Conservation (phyloP, 257 asterid species). For the Rehmannia glutinosa region DNA sequence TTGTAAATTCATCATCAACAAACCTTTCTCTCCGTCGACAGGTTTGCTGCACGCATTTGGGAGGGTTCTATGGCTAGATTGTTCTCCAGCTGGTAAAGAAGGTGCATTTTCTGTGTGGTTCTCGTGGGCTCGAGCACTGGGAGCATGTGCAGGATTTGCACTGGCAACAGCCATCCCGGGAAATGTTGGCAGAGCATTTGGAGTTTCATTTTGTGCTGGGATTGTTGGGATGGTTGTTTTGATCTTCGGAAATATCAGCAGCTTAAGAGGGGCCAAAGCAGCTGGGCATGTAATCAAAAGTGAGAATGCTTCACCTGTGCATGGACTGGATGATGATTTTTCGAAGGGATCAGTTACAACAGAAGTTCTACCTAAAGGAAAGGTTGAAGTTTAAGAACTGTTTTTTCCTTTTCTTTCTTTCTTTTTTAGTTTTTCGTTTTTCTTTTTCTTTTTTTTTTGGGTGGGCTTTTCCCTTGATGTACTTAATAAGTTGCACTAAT, state of each 20-base stretch:
- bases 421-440: not conserved
- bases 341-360: slow-evolving; percentile 26
- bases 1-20: too few species aligned
- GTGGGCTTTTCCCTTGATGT: not conserved
- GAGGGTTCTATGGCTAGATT: slow-evolving; percentile 71
- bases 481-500: slow-evolving; percentile 28
- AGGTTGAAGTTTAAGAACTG: slow-evolving; percentile 27
- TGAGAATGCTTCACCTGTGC: slow-evolving; percentile 47
- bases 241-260: slow-evolving; percentile 77
- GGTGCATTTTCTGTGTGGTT: slow-evolving; percentile 87
- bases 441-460: too few species aligned
- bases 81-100: slow-evolving; percentile 88
- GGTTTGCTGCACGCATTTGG: slow-evolving; percentile 82
- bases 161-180: slow-evolving; percentile 56
- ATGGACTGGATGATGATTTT: slow-evolving; percentile 27
- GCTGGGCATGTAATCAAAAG: slow-evolving; percentile 62
- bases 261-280: slow-evolving; percentile 74
- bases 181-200: slow-evolving; percentile 54
- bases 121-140: slow-evolving; percentile 68
- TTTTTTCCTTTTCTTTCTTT: not conserved
- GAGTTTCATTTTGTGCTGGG: slow-evolving; percentile 56
- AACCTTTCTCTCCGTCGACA: slow-evolving; percentile 9
- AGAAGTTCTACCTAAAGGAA: slow-evolving; percentile 26
- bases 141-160: slow-evolving; percentile 72
- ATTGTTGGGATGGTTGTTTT: slow-evolving; percentile 50